Evolutionary conservation across 2,329 filamentous ascomycete genomes (phyloP), one percentile per base, ranked within the genome.

Genomic region (Davidsoniella eucalypti): DNA sequence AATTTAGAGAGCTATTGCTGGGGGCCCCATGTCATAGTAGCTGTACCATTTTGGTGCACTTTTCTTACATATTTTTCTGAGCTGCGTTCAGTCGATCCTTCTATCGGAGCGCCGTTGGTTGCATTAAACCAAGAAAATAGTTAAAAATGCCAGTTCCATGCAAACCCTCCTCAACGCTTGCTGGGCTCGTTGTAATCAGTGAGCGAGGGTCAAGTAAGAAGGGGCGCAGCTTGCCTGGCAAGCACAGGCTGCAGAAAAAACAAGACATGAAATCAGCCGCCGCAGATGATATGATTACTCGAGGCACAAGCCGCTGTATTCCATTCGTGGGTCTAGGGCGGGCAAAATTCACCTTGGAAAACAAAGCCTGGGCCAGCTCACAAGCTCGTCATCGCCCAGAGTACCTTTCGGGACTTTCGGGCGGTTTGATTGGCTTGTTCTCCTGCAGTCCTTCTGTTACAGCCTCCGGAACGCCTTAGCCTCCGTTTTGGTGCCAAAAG

Each of bases 1-100:
- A 17, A 40, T 18, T 23, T 10, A 33, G 29, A 10, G 29, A 33
- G 12, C 29, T 33, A 33, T 12, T 14, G 12, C n/a, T n/a, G 6
- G 12, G 18, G 42, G 42, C 50, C 50, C 29, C n/a, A n/a, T 51
- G 29, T 23, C 39, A 43, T 44, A 29, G 37, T 16, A 33, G 18
- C 40, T 38, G 18, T 38, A 36, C 46, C 46, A 33, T 33, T 33
- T 10, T 23, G 45, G 46, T 17, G 14, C 29, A 29, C 5, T 17
- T 29, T 45, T 10, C 18, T 25, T 37, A 17, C 46, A 21, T 36
- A 21, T 48, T 14, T 37, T 23, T 26, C 17, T 42, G 43, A 53
- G 43, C 45, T 23, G 16, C 37, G 49, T 37, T 51, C 14, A 14
- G 26, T 36, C 17, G 25, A 50, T 50, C 49, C 42, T 50, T 50